Evolutionary conservation across 352 stramenopile species (phyloP).

Genomic region (Aphanomyces euteiches): DNA sequence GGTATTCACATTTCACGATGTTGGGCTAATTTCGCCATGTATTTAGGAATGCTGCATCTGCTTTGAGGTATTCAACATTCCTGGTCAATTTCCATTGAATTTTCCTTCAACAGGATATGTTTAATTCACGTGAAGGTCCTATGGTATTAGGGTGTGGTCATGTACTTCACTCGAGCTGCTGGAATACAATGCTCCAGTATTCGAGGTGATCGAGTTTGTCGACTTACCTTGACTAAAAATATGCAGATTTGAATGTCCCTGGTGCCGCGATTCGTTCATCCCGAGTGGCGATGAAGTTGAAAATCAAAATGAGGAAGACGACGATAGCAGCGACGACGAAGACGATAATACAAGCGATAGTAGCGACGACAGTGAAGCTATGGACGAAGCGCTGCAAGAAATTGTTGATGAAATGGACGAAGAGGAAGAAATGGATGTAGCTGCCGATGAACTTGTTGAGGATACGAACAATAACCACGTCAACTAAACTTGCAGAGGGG

Average conservation of each 20-base stretch:
- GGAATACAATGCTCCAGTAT: conserved; percentile 57
- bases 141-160: conserved; percentile 71
- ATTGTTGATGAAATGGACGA: conserved; percentile 11
- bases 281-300: conserved; percentile 32
- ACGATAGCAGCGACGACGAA: conserved; percentile 32
- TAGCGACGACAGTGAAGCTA: conserved; percentile 17
- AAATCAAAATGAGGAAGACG: conserved; percentile 31
- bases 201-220: conserved; percentile 37
- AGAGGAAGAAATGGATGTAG: conserved; percentile 31
- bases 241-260: conserved; percentile 57
- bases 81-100: not conserved
- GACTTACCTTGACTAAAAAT: not conserved
- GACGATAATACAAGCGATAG: not conserved
- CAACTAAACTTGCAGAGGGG: not conserved
- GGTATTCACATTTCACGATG: not conserved
- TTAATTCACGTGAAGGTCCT: conserved; percentile 66
- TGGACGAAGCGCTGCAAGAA: conserved; percentile 23
- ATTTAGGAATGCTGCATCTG: conserved; percentile 69
- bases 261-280: conserved; percentile 55
- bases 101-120: conserved; percentile 44
- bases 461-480: not conserved
- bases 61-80: conserved; percentile 44
- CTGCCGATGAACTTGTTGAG: conserved; percentile 19
- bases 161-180: conserved; percentile 68
- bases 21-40: not conserved